Evolutionary conservation across 2,329 filamentous ascomycete genomes (phyloP).

Genomic region (Pseudogymnoascus sp.): DNA sequence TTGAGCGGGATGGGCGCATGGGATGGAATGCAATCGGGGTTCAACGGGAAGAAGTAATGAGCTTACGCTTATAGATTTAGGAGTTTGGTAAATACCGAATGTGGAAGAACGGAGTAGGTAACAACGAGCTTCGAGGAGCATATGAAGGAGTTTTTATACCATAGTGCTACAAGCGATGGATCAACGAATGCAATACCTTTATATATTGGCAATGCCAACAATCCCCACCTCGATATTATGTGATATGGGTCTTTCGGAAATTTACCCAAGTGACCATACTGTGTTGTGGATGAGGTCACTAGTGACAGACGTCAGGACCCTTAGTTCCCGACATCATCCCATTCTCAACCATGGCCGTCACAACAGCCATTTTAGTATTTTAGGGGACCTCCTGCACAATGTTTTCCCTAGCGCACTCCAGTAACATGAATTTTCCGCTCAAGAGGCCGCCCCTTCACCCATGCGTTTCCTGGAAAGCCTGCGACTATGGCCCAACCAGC

Average conservation of each 20-base stretch:
- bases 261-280: background rate
- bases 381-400: background rate
- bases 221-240: background rate
- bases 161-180: background rate
- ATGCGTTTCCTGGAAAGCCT: constrained; percentile 1
- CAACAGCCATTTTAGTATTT: constrained; percentile 4
- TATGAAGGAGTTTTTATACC: constrained; percentile 2
- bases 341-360: background rate
- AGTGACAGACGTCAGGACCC: constrained; percentile 4
- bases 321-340: constrained; percentile 3
- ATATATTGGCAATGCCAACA: background rate
- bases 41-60: background rate
- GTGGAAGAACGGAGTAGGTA: background rate
- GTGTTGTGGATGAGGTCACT: constrained; percentile 5
- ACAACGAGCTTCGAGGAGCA: background rate
- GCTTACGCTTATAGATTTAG: background rate
- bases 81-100: background rate
- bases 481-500: background rate
- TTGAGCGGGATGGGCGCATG: constrained; percentile 5
- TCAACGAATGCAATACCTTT: background rate
- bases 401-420: background rate
- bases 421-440: background rate
- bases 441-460: background rate
- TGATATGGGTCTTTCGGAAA: background rate
- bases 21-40: background rate